phyloP scores from a whole-genome alignment of 106 monocot species.

The Acanthochlamys bracteata region DNA sequence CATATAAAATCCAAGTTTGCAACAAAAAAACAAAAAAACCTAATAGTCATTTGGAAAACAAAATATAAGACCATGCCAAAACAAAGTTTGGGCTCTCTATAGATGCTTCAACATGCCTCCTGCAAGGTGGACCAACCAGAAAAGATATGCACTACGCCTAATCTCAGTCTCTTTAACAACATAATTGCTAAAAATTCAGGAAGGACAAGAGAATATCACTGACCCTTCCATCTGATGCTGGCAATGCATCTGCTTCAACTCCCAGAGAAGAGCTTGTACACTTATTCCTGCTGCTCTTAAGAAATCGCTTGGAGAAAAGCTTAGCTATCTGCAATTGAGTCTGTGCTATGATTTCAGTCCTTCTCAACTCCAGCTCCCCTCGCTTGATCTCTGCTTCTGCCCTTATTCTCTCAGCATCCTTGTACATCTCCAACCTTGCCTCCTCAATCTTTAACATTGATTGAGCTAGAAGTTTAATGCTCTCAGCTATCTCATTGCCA shows the following conservation, averaged over 20 bases:
- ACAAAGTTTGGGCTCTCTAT: too few species aligned
- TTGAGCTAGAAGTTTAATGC: conserved; percentile 46
- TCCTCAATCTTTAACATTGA: conserved; percentile 59
- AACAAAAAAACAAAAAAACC: too few species aligned
- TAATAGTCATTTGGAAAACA: too few species aligned
- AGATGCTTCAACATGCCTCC: not conserved
- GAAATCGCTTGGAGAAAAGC: conserved; percentile 30
- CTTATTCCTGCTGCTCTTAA: conserved; percentile 8
- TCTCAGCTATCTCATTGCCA: conserved; percentile 35
- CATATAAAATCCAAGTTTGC: too few species aligned
- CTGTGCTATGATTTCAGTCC: conserved; percentile 60
- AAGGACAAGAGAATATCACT: conserved; percentile 15
- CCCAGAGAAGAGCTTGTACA: conserved; percentile 11
- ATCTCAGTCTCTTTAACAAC: not conserved
- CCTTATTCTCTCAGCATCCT: conserved; percentile 53
- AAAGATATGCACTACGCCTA: not conserved
- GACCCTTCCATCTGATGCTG: conserved; percentile 20
- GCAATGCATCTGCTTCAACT: conserved; percentile 14
- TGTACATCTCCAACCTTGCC: conserved; percentile 55
- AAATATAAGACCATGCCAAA: too few species aligned
- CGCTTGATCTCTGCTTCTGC: conserved; percentile 55
- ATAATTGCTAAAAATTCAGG: not conserved
- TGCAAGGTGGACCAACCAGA: not conserved
- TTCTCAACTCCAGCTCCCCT: conserved; percentile 66
- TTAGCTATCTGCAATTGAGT: conserved; percentile 70